These are phyloP conservation scores for Penicillium cataractarum DNA, from an alignment of 495 filamentous ascomycete genomes.

Conservation along the genomic window DNA sequence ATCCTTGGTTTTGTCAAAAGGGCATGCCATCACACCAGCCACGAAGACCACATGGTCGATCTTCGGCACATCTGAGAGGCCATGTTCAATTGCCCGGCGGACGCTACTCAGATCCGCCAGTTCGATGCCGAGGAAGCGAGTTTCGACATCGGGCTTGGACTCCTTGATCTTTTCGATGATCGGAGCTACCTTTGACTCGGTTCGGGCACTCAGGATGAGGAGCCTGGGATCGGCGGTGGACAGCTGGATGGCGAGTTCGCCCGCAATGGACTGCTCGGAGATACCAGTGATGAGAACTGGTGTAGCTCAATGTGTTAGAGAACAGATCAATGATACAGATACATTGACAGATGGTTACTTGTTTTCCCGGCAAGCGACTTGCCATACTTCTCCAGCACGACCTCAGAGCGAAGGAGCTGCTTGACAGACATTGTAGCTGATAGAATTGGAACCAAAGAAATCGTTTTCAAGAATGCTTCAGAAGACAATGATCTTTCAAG, in stretches of 20 bases:
- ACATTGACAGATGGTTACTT: slow-evolving; percentile 9
- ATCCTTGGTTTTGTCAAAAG: slow-evolving; percentile 25
- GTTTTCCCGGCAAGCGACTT: slow-evolving; percentile 25
- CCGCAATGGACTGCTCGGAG: slow-evolving; percentile 25
- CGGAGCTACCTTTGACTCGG: slow-evolving; percentile 18
- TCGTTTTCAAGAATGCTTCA: not conserved
- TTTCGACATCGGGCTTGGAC: slow-evolving; percentile 19
- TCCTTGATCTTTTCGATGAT: slow-evolving; percentile 18
- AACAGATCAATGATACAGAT: not conserved
- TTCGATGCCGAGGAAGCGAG: slow-evolving; percentile 25
- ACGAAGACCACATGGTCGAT: slow-evolving; percentile 25
- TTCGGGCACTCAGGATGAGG: slow-evolving; percentile 24
- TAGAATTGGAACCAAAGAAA: not conserved
- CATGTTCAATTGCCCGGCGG: slow-evolving; percentile 9
- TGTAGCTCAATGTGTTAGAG: not conserved
- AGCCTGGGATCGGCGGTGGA: slow-evolving; percentile 18
- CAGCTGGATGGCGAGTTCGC: slow-evolving; percentile 25
- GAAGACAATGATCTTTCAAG: not conserved
- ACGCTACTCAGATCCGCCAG: slow-evolving; percentile 18
- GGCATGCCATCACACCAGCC: slow-evolving; percentile 26
- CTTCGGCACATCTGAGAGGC: slow-evolving; percentile 16
- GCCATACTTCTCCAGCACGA: slow-evolving; percentile 27
- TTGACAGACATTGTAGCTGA: slow-evolving; percentile 16
- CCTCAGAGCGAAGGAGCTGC: slow-evolving; percentile 28
- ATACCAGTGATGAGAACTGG: slow-evolving; percentile 30